Percentiles rank a stretch among this genome's conserved stretches.
phyloP scores from a whole-genome alignment of 2,329 filamentous ascomycete species.

The Monilinia polystroma region DNA sequence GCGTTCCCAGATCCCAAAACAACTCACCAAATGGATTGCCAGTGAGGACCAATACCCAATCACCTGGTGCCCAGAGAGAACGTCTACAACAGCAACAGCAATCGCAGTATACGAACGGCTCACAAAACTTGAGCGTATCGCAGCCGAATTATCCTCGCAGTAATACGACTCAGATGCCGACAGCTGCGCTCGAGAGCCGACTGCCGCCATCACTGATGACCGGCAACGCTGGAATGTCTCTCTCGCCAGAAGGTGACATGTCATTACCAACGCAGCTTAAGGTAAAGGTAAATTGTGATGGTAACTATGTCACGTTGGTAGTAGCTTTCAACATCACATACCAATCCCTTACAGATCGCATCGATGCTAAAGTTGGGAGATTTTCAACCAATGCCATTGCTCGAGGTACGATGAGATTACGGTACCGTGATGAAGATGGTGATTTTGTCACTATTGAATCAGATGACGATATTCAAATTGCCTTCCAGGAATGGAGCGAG shows the following conservation, averaged over 20 bases:
- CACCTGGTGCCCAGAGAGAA: conserved; percentile 65
- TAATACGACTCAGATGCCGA: conserved; percentile 36
- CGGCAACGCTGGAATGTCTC: conserved; percentile 21
- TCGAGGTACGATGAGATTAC: conserved; percentile 77
- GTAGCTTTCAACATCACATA: conserved; percentile 95
- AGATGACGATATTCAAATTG: conserved; percentile 94
- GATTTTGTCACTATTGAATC: conserved; percentile 92
- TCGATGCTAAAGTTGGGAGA: conserved; percentile 89
- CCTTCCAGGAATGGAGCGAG: conserved; percentile 92
- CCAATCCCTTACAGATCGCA: conserved; percentile 88
- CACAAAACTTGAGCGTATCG: conserved; percentile 16
- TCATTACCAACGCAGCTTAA: conserved; percentile 75
- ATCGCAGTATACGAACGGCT: conserved; percentile 40
- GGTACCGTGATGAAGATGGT: conserved; percentile 88
- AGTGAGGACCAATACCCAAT: conserved; percentile 67
- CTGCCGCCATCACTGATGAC: conserved; percentile 48
- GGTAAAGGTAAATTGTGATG: conserved; percentile 90
- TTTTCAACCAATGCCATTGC: conserved; percentile 83
- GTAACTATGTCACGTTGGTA: conserved; percentile 91
- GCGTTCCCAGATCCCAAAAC: conserved; percentile 75
- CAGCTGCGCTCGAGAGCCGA: conserved; percentile 38
- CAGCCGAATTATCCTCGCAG: conserved; percentile 41
- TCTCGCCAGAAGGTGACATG: conserved; percentile 47
- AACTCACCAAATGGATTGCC: conserved; percentile 73
- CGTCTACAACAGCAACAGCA: conserved; percentile 46